Evolutionary conservation across 2,329 filamentous ascomycete genomes (phyloP), one percentile per base, ranked within the genome.

Genomic region (Paecilomyces sp.): DNA sequence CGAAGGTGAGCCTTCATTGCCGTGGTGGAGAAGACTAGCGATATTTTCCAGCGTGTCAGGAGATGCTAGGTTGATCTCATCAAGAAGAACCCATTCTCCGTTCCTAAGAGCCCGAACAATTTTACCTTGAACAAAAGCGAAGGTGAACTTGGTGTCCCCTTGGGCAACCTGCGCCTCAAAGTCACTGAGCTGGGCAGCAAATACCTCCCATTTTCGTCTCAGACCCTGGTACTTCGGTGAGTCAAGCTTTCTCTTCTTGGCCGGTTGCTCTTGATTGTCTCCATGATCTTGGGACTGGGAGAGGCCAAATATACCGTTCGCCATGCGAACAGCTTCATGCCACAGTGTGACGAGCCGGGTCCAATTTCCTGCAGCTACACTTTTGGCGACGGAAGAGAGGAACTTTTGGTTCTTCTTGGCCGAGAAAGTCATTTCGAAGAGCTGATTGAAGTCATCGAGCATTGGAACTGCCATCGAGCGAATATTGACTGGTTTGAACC

Each of bases 41-140:
- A 99, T 90, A 63, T 92, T 92, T 74, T 99, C 94, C 3, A 99
- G 79, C 0, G 94, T 97, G 71, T 99, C 95, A 0, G 94, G 88
- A 0, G 93, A 93, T 5, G 94, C 94, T 62, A 99, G 78, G 71
- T 99, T 99, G 69, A 99, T 96, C 74, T 99, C 94, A 71, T 99
- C 94, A 28, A 97, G 82, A 18, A 99, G 82, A 30, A 99, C 89
- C 94, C 94, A 99, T 73, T 97, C 92, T 7, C 94, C 94, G 69
- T 97, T 96, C 50, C 93, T 85, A 25, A 93, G 87, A n/a, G 95
- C 94, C 75, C 95, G 95, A 60, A 99, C 89, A 63, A 99, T 89
- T 68, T 95, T 96, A 63, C 94, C 93, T 74, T 99, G 94, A 0
- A 97, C 85, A 70, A 99, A 99, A 0, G 91, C 91, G 75, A 99